Percentiles rank a stretch among this genome's conserved stretches.
These are phyloP conservation scores for Pilobolus umbonatus DNA, from an alignment of 192 early-diverging fungal species.

Conservation along the genomic window DNA sequence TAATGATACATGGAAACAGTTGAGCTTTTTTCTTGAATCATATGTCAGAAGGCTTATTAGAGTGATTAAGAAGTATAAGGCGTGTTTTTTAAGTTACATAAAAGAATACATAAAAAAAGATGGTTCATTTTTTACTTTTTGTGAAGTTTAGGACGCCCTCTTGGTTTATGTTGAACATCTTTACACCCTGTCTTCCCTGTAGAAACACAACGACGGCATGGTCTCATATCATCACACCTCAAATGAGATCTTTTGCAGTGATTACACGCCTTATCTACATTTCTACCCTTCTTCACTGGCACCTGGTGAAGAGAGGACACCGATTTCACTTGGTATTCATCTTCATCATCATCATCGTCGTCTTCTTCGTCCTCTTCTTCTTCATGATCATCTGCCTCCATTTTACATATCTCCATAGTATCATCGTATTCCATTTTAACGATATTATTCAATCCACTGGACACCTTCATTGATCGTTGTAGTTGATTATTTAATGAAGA, in stretches of 20 bases:
- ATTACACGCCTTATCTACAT: slow-evolving; percentile 38
- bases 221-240: slow-evolving; percentile 34
- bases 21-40: too few species aligned
- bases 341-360: slow-evolving; percentile 21
- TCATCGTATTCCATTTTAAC: slow-evolving; percentile 9
- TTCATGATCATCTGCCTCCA: slow-evolving; percentile 15
- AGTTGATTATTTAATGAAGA: slow-evolving; percentile 10
- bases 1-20: too few species aligned
- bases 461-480: slow-evolving; percentile 6
- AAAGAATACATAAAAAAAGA: too few species aligned
- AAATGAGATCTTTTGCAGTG: slow-evolving; percentile 38
- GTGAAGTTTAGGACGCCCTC: slow-evolving; percentile 32
- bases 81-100: too few species aligned
- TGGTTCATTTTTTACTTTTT: slow-evolving; percentile 22
- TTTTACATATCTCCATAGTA: slow-evolving; percentile 3
- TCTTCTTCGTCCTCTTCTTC: slow-evolving; percentile 16
- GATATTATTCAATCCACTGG: slow-evolving; percentile 14
- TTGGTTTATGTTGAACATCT: slow-evolving; percentile 39
- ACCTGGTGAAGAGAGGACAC: neutral
- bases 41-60: too few species aligned
- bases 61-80: too few species aligned
- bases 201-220: slow-evolving; percentile 31
- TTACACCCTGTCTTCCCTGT: slow-evolving; percentile 35
- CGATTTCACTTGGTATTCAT: slow-evolving; percentile 5
- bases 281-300: slow-evolving; percentile 24